Percentiles rank a stretch among this genome's conserved stretches.
Evolutionary conservation across 108 stramenopile species (phyloP).

Genomic region (Discostella pseudostelligera): DNA sequence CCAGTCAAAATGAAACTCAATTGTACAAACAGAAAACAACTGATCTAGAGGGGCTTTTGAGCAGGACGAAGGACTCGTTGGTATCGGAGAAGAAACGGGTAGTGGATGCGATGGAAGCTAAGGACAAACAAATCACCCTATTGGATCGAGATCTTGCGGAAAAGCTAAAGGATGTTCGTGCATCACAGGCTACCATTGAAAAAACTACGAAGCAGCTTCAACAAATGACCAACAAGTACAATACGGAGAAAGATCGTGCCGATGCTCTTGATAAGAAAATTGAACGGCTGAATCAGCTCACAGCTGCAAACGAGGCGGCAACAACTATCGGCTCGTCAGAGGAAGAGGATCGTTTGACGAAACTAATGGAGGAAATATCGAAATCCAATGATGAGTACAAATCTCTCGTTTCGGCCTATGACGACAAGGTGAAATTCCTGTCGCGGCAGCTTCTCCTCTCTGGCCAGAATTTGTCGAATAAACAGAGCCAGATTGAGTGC

Average conservation of each 20-base stretch:
- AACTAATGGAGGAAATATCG: slow-evolving; percentile 13
- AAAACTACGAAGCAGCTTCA: slow-evolving; percentile 6
- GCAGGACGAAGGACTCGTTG: slow-evolving; percentile 17
- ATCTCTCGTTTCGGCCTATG: slow-evolving; percentile 10
- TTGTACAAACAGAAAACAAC: slow-evolving; percentile 13
- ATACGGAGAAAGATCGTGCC: slow-evolving; percentile 21
- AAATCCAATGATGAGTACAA: slow-evolving; percentile 17
- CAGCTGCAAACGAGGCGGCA: not conserved
- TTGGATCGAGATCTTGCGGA: slow-evolving; percentile 34
- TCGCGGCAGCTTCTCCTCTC: slow-evolving; percentile 35
- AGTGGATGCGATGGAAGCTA: slow-evolving; percentile 12
- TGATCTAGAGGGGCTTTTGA: slow-evolving; percentile 15
- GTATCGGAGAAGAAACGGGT: slow-evolving; percentile 14
- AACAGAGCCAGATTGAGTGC: slow-evolving; percentile 22
- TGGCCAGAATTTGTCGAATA: slow-evolving; percentile 22
- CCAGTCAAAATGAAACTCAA: not conserved
- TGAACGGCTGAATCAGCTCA: slow-evolving; percentile 9
- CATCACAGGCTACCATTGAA: slow-evolving; percentile 6
- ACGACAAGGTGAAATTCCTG: slow-evolving; percentile 19
- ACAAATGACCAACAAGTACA: slow-evolving; percentile 17
- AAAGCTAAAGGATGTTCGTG: slow-evolving; percentile 11
- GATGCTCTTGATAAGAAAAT: slow-evolving; percentile 18
- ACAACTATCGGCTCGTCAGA: not conserved
- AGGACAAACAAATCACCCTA: slow-evolving; percentile 23
- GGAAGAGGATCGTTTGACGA: slow-evolving; percentile 7